phyloP scores from a whole-genome alignment of 2,329 filamentous ascomycete species.

The Hirsutella thompsonii region DNA sequence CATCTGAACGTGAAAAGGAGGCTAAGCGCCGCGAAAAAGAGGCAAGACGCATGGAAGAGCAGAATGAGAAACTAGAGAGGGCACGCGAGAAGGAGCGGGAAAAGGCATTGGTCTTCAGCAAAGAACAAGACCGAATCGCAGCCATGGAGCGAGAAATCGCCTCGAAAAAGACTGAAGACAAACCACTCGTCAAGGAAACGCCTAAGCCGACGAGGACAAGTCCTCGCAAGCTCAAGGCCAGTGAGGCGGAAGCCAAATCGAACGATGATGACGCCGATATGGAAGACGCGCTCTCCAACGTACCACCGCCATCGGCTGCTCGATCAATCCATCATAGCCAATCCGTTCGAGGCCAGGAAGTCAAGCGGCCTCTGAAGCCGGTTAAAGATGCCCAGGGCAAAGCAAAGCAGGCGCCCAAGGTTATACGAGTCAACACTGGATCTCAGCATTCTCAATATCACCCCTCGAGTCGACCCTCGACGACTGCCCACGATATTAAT shows the following conservation, averaged over 20 bases:
- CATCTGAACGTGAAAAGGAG: constrained; percentile 47
- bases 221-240: constrained; percentile 34
- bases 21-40: constrained; percentile 57
- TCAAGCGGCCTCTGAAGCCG: constrained; percentile 49
- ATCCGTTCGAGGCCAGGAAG: constrained; percentile 34
- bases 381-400: constrained; percentile 46
- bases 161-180: constrained; percentile 40
- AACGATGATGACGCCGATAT: constrained; percentile 39
- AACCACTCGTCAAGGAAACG: constrained; percentile 23
- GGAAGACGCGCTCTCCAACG: constrained; percentile 37
- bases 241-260: constrained; percentile 13
- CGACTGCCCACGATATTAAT: constrained; percentile 36
- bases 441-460: constrained; percentile 49
- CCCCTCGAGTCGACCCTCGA: constrained; percentile 42
- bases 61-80: constrained; percentile 51
- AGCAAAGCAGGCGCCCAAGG: constrained; percentile 52
- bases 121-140: constrained; percentile 42
- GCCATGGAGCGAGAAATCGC: constrained; percentile 39
- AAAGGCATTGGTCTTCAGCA: constrained; percentile 47
- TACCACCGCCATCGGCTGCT: constrained; percentile 49
- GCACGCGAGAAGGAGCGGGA: constrained; percentile 57
- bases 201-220: constrained; percentile 34
- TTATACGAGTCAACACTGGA: constrained; percentile 57
- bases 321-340: constrained; percentile 35
- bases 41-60: constrained; percentile 45